Conservation (phyloP, 2,329 filamentous ascomycete species). For the Colletotrichum aenigma region DNA sequence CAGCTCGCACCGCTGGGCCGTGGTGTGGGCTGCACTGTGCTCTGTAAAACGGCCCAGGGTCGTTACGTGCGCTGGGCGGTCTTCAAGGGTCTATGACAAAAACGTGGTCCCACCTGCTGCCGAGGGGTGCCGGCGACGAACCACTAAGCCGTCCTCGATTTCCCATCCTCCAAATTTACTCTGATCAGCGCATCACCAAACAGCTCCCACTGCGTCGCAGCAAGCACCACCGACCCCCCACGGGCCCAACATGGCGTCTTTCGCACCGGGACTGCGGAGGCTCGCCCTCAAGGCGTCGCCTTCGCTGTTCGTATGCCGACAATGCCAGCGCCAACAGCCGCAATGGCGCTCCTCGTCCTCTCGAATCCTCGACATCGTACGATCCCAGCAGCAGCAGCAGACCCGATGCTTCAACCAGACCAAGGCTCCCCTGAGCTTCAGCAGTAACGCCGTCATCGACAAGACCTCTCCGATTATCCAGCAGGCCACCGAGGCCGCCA, state of each 20-base stretch:
- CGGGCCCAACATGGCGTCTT: conserved; percentile 40
- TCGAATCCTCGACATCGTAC: conserved; percentile 42
- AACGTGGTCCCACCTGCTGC: not conserved
- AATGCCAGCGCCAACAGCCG: conserved; percentile 45
- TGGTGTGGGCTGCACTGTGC: not conserved
- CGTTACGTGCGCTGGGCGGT: not conserved
- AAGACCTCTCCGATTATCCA: not conserved
- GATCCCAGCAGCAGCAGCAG: conserved; percentile 27
- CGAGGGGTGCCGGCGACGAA: conserved; percentile 6
- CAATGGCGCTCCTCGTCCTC: conserved; percentile 32
- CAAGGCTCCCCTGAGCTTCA: conserved; percentile 30
- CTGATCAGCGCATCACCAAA: not conserved
- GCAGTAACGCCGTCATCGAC: conserved; percentile 16
- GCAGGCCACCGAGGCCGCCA: conserved; percentile 5
- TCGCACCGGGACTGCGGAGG: conserved; percentile 47
- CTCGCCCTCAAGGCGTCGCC: conserved; percentile 41
- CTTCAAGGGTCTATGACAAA: conserved; percentile 5
- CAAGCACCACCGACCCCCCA: not conserved
- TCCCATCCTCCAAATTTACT: not conserved
- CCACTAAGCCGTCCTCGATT: conserved; percentile 14
- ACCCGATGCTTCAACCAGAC: conserved; percentile 38
- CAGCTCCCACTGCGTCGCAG: not conserved
- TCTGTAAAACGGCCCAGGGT: not conserved
- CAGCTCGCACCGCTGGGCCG: not conserved
- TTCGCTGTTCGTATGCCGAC: conserved; percentile 50